Conservation (phyloP, 192 early-diverging fungal species). For the Rhizoclosmatium sp. region DNA sequence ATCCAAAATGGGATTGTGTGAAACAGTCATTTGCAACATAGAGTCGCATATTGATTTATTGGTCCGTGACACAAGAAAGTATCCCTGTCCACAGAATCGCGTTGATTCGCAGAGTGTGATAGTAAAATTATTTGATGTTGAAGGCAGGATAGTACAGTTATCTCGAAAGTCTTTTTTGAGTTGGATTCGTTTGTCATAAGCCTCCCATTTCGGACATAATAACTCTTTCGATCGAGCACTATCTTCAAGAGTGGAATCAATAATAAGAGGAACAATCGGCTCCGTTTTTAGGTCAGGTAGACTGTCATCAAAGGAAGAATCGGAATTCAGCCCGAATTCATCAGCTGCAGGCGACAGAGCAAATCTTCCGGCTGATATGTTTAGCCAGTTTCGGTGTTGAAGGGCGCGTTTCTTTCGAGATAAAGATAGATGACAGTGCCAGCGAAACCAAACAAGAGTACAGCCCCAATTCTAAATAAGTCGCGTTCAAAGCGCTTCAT, state of each 20-base stretch:
- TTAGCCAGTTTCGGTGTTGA: neutral
- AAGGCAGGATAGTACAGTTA: neutral
- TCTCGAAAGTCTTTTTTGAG: constrained; percentile 1
- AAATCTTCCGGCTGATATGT: neutral
- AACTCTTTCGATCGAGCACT: neutral
- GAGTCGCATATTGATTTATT: neutral
- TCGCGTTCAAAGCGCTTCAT: no score
- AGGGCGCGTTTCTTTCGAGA: neutral
- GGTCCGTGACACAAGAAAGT: constrained; percentile 10
- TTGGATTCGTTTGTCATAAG: constrained; percentile 13
- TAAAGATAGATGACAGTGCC: no score
- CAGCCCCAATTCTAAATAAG: no score
- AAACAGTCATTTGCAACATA: neutral
- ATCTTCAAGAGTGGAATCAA: neutral
- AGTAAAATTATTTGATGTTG: neutral
- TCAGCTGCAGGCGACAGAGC: neutral
- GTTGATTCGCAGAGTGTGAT: neutral
- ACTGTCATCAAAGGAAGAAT: neutral
- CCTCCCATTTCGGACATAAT: constrained; percentile 10
- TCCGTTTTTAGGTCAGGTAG: neutral
- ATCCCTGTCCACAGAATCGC: constrained; percentile 28
- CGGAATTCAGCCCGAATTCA: neutral
- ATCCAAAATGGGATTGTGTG: neutral
- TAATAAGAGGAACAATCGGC: neutral
- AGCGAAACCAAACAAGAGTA: no score